Conservation (phyloP, 352 stramenopile species). For the Thalassiosira livingstoniorum region DNA sequence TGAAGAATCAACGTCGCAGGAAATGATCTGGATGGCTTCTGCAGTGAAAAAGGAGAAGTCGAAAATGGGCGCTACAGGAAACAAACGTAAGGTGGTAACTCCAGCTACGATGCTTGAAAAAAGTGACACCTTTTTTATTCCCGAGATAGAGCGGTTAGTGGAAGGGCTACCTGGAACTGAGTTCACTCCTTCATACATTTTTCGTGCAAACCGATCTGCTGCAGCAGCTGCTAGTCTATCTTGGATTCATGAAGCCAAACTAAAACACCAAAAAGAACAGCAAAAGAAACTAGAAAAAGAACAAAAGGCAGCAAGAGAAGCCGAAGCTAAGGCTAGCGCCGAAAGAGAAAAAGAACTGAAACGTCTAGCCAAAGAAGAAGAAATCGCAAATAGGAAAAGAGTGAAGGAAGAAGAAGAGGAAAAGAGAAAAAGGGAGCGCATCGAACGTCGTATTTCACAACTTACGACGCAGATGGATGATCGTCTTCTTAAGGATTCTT, state of each 20-base stretch:
- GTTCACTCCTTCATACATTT: conserved; percentile 77
- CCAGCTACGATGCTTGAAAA: conserved; percentile 78
- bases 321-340: conserved; percentile 58
- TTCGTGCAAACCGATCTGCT: conserved; percentile 59
- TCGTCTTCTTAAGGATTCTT: conserved; percentile 80
- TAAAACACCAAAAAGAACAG: conserved; percentile 66
- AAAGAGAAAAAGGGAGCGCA: conserved; percentile 71
- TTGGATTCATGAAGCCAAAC: conserved; percentile 79
- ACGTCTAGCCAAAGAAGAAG: conserved; percentile 55
- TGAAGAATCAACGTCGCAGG: conserved; percentile 49
- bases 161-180: conserved; percentile 84
- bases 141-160: conserved; percentile 78
- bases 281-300: conserved; percentile 67
- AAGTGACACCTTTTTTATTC: conserved; percentile 83
- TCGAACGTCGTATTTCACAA: conserved; percentile 75
- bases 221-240: conserved; percentile 44
- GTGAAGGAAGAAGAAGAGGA: conserved; percentile 70
- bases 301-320: conserved; percentile 47
- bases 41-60: conserved; percentile 80
- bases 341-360: conserved; percentile 75
- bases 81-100: conserved; percentile 83
- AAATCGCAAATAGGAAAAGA: conserved; percentile 41
- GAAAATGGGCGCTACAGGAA: conserved; percentile 85
- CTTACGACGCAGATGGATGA: conserved; percentile 84
- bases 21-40: conserved; percentile 72